These are phyloP conservation scores for Pholiota conissans DNA, from an alignment of 768 basidiomycete species.

Conservation along the genomic window DNA sequence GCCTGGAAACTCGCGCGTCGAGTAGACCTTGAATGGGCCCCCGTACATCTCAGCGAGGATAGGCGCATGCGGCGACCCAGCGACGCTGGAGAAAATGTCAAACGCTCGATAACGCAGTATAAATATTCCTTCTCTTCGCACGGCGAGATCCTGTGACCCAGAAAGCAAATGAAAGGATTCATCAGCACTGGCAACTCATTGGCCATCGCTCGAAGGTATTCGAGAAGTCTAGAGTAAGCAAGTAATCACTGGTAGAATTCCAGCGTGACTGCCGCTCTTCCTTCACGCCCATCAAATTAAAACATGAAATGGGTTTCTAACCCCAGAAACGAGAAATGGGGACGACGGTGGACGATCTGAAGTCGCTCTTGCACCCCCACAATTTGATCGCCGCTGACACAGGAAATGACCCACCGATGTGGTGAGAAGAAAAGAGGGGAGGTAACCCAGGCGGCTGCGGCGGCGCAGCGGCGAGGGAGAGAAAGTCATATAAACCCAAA, in stretches of 20 bases:
- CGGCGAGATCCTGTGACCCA: constrained; percentile 63
- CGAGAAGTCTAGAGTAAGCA: not conserved
- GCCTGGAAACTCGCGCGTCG: constrained; percentile 76
- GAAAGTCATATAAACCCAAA: too few species aligned
- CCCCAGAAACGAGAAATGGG: not conserved
- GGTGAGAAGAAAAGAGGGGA: not conserved
- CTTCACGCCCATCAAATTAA: not conserved
- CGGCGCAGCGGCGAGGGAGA: too few species aligned
- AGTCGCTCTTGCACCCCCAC: not conserved
- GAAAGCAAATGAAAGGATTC: constrained; percentile 6
- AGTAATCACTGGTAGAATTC: not conserved
- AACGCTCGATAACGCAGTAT: constrained; percentile 72
- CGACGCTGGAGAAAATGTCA: constrained; percentile 48
- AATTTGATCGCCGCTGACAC: not conserved
- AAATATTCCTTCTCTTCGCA: constrained; percentile 65
- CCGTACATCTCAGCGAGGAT: constrained; percentile 68
- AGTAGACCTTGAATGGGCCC: constrained; percentile 66
- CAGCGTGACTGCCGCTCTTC: not conserved
- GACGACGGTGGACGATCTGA: not conserved
- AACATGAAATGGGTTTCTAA: not conserved
- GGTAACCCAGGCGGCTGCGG: too few species aligned
- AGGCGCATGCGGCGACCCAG: constrained; percentile 29
- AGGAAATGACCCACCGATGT: not conserved
- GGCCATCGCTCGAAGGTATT: not conserved
- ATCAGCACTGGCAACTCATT: constrained; percentile 2